phyloP scores from a whole-genome alignment of 345 rosid genomes.

The Kernera saxatilis region DNA sequence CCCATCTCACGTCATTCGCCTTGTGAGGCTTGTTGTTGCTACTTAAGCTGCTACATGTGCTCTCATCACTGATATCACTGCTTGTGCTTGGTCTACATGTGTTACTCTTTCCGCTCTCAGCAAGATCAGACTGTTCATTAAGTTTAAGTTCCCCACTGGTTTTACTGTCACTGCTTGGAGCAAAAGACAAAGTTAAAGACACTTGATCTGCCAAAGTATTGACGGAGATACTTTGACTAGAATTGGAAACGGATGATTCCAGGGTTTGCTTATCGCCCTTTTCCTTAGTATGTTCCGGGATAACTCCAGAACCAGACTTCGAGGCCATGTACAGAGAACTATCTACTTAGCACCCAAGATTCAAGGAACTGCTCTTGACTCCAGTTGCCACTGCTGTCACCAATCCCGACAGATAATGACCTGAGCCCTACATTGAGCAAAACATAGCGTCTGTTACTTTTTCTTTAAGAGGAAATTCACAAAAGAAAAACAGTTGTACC shows the following conservation, averaged over 20 bases:
- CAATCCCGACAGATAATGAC: slow-evolving; percentile 12
- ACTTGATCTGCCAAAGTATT: slow-evolving; percentile 40
- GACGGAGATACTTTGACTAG: slow-evolving; percentile 17
- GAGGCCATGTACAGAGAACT: slow-evolving; percentile 53
- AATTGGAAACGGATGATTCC: slow-evolving; percentile 25
- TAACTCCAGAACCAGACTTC: slow-evolving; percentile 35
- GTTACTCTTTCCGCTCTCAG: slow-evolving; percentile 50
- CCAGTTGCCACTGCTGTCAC: slow-evolving; percentile 16
- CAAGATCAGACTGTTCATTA: slow-evolving; percentile 39
- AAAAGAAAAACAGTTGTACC: background rate
- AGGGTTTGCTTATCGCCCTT: slow-evolving; percentile 28
- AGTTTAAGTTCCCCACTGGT: slow-evolving; percentile 39
- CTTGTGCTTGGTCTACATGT: slow-evolving; percentile 59
- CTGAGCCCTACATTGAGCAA: slow-evolving; percentile 8
- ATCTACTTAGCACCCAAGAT: slow-evolving; percentile 29
- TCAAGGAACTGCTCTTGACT: slow-evolving; percentile 11
- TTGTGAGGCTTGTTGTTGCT: slow-evolving; percentile 61
- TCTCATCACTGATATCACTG: slow-evolving; percentile 75
- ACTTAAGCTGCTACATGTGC: slow-evolving; percentile 66
- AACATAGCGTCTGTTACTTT: slow-evolving; percentile 8
- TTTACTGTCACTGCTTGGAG: slow-evolving; percentile 32
- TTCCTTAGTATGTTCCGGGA: slow-evolving; percentile 40
- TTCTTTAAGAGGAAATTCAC: background rate
- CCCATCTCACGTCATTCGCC: slow-evolving; percentile 68
- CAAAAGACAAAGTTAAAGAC: slow-evolving; percentile 40